These are phyloP conservation scores for Amanita exitialis DNA, from an alignment of 768 basidiomycete genomes.

Conservation along the genomic window DNA sequence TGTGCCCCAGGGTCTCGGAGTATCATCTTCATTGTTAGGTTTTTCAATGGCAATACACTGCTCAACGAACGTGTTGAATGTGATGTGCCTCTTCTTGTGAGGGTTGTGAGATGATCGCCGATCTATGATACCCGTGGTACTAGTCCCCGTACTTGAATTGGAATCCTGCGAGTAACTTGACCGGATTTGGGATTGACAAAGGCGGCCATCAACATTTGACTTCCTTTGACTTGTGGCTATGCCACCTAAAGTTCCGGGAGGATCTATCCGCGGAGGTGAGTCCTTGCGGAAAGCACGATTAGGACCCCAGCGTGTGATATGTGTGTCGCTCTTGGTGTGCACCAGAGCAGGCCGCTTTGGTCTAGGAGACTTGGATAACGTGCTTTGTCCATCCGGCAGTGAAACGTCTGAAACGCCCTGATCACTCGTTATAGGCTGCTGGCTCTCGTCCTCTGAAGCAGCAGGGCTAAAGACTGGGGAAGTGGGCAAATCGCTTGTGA, in stretches of 20 bases:
- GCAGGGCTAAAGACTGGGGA: slow-evolving; percentile 53
- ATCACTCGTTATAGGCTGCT: slow-evolving; percentile 2
- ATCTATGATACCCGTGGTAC: slow-evolving; percentile 10
- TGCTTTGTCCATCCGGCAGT: neutral
- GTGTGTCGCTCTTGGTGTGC: slow-evolving; percentile 86
- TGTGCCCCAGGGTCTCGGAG: slow-evolving; percentile 4
- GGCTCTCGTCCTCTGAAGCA: slow-evolving; percentile 44
- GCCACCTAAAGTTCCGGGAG: slow-evolving; percentile 18
- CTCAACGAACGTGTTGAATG: slow-evolving; percentile 96
- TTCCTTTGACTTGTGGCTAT: slow-evolving; percentile 12
- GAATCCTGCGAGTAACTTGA: slow-evolving; percentile 18
- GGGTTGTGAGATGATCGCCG: slow-evolving; percentile 12
- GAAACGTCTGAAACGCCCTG: neutral
- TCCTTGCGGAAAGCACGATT: slow-evolving; percentile 45
- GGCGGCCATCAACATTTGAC: slow-evolving; percentile 10
- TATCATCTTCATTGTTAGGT: slow-evolving; percentile 34
- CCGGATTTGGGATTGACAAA: slow-evolving; percentile 6
- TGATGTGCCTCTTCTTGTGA: slow-evolving; percentile 79
- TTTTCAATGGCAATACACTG: slow-evolving; percentile 90
- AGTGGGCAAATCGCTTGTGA: slow-evolving; percentile 60
- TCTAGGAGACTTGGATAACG: slow-evolving; percentile 2
- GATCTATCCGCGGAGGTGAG: slow-evolving; percentile 60
- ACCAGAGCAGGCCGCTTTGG: slow-evolving; percentile 48
- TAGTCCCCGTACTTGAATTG: slow-evolving; percentile 18
- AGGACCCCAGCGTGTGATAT: slow-evolving; percentile 50